A percentile compares a stretch with the other conserved stretches of the same genome.
Evolutionary conservation across 192 early-diverging fungal species (phyloP).

Genomic region (Spizellomyces sp.): DNA sequence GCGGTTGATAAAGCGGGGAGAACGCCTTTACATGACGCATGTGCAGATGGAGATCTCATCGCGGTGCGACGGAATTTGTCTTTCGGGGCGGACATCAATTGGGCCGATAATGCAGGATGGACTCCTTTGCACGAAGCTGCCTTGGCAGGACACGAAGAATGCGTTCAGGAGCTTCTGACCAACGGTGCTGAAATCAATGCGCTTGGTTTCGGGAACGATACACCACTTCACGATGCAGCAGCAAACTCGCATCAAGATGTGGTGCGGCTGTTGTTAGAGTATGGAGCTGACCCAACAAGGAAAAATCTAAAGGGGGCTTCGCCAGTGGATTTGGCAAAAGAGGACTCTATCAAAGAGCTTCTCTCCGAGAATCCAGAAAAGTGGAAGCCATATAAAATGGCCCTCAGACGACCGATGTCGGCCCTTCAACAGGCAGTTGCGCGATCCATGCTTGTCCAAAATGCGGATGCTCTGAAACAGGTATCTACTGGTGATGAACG

Average conservation of each 20-base stretch:
- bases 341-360: constrained; percentile 7
- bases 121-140: constrained; percentile 57
- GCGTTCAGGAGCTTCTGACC: constrained; percentile 40
- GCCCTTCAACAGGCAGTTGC: not conserved
- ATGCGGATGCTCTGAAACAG: not conserved
- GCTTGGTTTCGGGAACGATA: constrained; percentile 23
- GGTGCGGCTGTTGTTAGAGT: constrained; percentile 43
- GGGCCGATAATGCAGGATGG: constrained; percentile 41
- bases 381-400: constrained; percentile 10
- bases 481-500: not conserved
- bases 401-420: not conserved
- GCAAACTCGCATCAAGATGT: constrained; percentile 23
- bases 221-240: constrained; percentile 52
- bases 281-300: constrained; percentile 43
- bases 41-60: constrained; percentile 37
- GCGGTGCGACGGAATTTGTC: constrained; percentile 29
- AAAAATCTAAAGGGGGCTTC: constrained; percentile 27
- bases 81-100: constrained; percentile 55
- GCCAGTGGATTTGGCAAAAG: constrained; percentile 27
- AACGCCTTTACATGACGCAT: constrained; percentile 47
- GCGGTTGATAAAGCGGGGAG: constrained; percentile 38
- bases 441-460: not conserved
- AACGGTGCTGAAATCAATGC: constrained; percentile 53
- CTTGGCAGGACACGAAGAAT: constrained; percentile 31
- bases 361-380: constrained; percentile 24